Evolutionary conservation across 2,329 filamentous ascomycete species (phyloP).

Genomic region (Blastomyces parvus): DNA sequence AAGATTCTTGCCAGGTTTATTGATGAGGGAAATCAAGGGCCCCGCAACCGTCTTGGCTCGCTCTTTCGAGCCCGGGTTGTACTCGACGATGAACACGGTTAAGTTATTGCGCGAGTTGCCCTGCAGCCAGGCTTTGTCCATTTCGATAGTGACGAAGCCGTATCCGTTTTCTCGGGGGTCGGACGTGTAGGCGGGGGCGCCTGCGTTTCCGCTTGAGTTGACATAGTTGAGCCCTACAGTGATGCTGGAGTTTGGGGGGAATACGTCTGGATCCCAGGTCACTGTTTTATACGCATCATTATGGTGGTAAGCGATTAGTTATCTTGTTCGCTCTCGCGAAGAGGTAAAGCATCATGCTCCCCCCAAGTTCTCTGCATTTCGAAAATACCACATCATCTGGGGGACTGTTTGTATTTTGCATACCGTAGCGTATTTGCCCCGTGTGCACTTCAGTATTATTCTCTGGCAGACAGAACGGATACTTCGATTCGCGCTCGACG

Average conservation of each 20-base stretch:
- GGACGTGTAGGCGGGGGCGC: constrained; percentile 31
- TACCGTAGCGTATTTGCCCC: constrained; percentile 15
- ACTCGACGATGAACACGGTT: constrained; percentile 29
- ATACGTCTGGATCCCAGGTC: constrained; percentile 30
- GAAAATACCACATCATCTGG: background rate
- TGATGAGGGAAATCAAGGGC: constrained; percentile 28
- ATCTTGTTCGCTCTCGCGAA: background rate
- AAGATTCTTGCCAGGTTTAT: constrained; percentile 28
- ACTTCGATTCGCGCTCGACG: constrained; percentile 9
- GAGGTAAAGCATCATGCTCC: too few species aligned
- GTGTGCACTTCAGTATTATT: constrained; percentile 13
- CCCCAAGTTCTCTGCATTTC: background rate
- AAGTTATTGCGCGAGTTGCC: constrained; percentile 30
- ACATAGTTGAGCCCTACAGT: constrained; percentile 27
- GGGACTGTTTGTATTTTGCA: background rate
- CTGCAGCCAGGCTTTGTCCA: constrained; percentile 34
- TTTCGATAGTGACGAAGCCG: constrained; percentile 32
- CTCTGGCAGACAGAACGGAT: constrained; percentile 15
- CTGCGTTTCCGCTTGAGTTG: constrained; percentile 24
- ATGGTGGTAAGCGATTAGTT: background rate
- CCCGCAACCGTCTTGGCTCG: constrained; percentile 22
- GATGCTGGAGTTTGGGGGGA: constrained; percentile 25
- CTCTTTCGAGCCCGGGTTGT: constrained; percentile 19
- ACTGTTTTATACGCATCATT: constrained; percentile 15
- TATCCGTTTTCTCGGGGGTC: constrained; percentile 28